Base-by-base conservation (phyloP, 2,329 filamentous ascomycete species). In the Aspergillus quadrilineatus region DNA sequence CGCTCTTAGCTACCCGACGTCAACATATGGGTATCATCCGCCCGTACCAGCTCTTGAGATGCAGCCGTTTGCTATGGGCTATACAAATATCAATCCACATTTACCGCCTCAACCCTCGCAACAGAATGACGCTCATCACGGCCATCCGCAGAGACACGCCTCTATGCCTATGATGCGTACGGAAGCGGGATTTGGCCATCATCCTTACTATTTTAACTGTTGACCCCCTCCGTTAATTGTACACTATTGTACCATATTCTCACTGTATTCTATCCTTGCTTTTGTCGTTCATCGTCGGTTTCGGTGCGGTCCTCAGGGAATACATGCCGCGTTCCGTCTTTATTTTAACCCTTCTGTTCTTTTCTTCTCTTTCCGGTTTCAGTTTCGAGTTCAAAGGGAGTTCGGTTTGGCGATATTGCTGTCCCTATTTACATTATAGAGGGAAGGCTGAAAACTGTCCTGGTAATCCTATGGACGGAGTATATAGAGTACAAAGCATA, bases 1-100 rank as follows among this genome's bases (percentile, higher is more conserved):
- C 89, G 69, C 92, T 81, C 50, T 50, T 22, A 37, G 45, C 32
- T 52, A 53, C 30, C 36, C 50, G n/a, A 17, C 55, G 4, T 43
- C 55, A n/a, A 26, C 49, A 6, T 55, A 45, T 42, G 29, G 46
- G 12, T 47, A 55, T 4, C 45, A 53, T 26, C 44, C 50, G 6
- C 32, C 39, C 4, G 29, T n/a, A 42, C 51, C 50, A 7, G 28
- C 59, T 4, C 43, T 63, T 6, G 62, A 56, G 10, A 42, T 55
- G 28, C 59, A 57, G 9, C 26, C 54, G 9, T 62, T 58, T 26
- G 48, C 61, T 4, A 36, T 65, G 36, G 59, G 56, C 17, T 62
- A 65, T 41, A 36, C 54, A 22, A 58, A 32, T n/a, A 6, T 30
- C 4, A 26, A 59, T 2, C 37, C 58, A 3, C 53, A 57, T 45